phyloP scores from a whole-genome alignment of 163 green algal genomes.

The Picocystis sp. region DNA sequence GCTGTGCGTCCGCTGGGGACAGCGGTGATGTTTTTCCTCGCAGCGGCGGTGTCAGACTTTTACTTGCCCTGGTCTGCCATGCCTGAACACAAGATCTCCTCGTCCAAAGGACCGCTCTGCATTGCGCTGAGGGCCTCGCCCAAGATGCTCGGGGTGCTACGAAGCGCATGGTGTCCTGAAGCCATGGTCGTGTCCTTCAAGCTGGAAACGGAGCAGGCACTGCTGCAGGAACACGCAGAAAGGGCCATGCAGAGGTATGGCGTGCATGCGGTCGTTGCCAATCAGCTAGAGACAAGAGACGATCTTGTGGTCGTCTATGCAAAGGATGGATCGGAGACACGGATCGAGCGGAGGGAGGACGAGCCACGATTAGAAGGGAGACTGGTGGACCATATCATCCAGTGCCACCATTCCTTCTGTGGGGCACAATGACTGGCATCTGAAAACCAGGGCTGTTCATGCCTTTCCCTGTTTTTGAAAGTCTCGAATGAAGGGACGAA shows the following conservation, averaged over 20 bases:
- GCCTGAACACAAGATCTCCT: slow-evolving; percentile 98
- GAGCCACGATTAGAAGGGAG: no score
- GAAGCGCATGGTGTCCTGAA: slow-evolving; percentile 51
- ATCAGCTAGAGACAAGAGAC: slow-evolving; percentile 79
- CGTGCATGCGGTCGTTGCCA: slow-evolving; percentile 85
- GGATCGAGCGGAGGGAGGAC: no score
- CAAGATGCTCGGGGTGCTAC: slow-evolving; percentile 85
- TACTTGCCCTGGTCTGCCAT: slow-evolving; percentile 83
- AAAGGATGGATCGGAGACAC: no score
- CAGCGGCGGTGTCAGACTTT: slow-evolving; percentile 94
- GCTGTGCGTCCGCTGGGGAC: slow-evolving; percentile 23
- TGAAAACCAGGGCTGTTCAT: no score
- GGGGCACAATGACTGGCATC: no score
- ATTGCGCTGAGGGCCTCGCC: slow-evolving; percentile 57
- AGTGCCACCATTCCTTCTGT: no score
- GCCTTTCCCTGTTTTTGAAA: no score
- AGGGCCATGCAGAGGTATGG: slow-evolving; percentile 35
- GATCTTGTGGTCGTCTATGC: slow-evolving; percentile 27
- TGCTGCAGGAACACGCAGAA: slow-evolving; percentile 69
- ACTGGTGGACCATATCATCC: no score
- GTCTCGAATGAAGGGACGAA: no score
- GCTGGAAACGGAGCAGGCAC: slow-evolving; percentile 83
- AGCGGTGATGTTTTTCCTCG: slow-evolving; percentile 72
- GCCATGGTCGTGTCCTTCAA: slow-evolving; percentile 92
- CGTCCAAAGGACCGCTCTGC: slow-evolving; percentile 31